These are phyloP conservation scores for Fragaria ananassa DNA, from an alignment of 306 rosid species.

Conservation along the genomic window DNA sequence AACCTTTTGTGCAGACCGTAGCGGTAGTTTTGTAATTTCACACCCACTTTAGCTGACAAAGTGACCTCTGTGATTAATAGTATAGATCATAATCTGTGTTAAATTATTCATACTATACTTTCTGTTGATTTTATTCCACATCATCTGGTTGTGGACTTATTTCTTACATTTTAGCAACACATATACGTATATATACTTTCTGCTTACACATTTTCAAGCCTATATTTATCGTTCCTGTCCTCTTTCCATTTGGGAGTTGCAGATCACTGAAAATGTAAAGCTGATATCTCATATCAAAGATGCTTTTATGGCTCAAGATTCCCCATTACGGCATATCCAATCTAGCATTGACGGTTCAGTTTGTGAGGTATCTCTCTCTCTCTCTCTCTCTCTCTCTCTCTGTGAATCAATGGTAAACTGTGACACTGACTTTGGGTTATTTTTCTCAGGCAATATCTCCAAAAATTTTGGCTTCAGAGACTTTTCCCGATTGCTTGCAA, in stretches of 20 bases:
- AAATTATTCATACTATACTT: neutral
- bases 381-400: neutral
- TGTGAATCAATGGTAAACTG: neutral
- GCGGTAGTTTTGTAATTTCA: no score
- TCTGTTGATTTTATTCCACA: neutral
- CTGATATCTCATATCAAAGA: constrained; percentile 59
- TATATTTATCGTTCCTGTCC: constrained; percentile 21
- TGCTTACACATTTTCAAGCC: constrained; percentile 17
- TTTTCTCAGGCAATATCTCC: constrained; percentile 43
- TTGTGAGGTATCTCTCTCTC: constrained; percentile 49
- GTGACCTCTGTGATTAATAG: no score
- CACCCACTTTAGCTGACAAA: no score
- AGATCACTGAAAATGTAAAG: constrained; percentile 76
- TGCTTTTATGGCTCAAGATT: constrained; percentile 57
- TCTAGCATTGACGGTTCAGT: constrained; percentile 41
- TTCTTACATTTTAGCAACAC: neutral
- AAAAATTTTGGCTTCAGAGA: constrained; percentile 43
- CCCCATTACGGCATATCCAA: constrained; percentile 35
- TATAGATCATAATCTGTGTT: neutral
- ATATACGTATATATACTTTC: neutral
- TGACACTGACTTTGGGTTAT: constrained; percentile 12
- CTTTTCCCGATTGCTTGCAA: constrained; percentile 35
- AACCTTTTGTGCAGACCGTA: no score
- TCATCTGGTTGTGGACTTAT: neutral
- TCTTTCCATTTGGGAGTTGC: constrained; percentile 29